Percentiles rank a stretch among this genome's conserved stretches.
Conservation (phyloP, 2,329 filamentous ascomycete genomes). For the Bipolaris victoriae region DNA sequence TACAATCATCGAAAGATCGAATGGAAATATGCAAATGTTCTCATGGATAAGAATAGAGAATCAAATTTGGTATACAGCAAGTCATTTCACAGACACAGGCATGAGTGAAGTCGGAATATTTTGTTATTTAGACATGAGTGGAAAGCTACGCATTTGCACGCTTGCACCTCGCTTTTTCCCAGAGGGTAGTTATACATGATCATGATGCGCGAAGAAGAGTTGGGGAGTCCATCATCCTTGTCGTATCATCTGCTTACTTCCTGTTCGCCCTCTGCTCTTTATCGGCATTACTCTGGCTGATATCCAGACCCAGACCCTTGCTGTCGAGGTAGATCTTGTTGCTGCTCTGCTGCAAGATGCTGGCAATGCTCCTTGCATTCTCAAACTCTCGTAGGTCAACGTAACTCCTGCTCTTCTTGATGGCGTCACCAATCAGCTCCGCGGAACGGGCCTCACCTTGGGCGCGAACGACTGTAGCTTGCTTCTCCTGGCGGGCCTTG, state of each 20-base stretch:
- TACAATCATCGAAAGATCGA: too few species aligned
- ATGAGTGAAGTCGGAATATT: constrained; percentile 9
- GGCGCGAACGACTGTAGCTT: constrained; percentile 96
- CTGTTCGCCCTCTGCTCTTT: constrained; percentile 47
- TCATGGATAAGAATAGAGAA: too few species aligned
- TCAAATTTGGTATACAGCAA: too few species aligned
- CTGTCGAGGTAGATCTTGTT: constrained; percentile 96
- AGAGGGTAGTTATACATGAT: constrained; percentile 34
- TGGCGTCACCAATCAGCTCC: constrained; percentile 96
- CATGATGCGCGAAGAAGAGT: constrained; percentile 9
- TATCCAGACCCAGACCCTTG: constrained; percentile 88
- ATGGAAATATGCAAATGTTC: too few species aligned
- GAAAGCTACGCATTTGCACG: constrained; percentile 36
- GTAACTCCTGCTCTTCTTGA: constrained; percentile 99
- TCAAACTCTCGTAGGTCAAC: constrained; percentile 98
- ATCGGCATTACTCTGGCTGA: constrained; percentile 57
- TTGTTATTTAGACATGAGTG: constrained; percentile 42
- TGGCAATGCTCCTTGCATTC: constrained; percentile 89
- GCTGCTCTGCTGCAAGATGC: constrained; percentile 83
- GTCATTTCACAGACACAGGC: background rate
- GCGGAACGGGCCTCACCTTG: constrained; percentile 99
- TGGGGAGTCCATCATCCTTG: background rate
- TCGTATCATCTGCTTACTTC: constrained; percentile 16
- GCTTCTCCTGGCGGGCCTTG: constrained; percentile 99
- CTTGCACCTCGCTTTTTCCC: constrained; percentile 25